Evolutionary conservation across 805 yeast genomes (phyloP), one percentile per base, ranked within the genome.

Genomic region (Pichia sporocuriosa): DNA sequence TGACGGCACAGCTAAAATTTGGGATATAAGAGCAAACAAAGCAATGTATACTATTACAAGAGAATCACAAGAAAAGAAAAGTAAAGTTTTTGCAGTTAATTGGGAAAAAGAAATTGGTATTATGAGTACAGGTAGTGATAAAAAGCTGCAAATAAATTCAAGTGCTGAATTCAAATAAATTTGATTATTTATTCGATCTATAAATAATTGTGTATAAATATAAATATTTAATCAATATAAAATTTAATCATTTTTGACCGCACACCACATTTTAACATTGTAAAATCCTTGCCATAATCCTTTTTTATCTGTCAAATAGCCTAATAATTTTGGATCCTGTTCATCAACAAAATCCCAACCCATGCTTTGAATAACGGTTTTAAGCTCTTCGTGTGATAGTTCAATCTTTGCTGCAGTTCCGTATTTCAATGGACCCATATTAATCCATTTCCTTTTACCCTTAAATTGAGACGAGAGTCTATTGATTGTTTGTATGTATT

Each of bases 91-190:
- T 59, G 86, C 84, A 25, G 90, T 87, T 39, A 81, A 76, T 53
- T 93, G 97, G 97, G 81, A 81, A 52, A 57, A 59, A 25, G 75
- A 75, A 43, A 75, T 83, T 43, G 95, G 97, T 35, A 84, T 93
- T 48, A 76, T 87, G 30, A 81, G 95, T 63, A 97, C 93, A 55
- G 98, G 97, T 50, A 83, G 83, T 61, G 97, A 89, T 65, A 93
- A 90, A 63, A 83, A 85, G 69, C 70, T 93, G 43, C 97, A 90
- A 65, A 81, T 93, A 49, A 88, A 86, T 39, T 55, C 61, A 19
- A 49, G 50, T 41, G 59, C 57, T 7, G 57, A 59, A 32, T 48
- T 57, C 27, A 51, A 49, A 42, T 55, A 46, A 40, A 7, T 13
- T 30, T 17, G 24, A 11, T 27, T 5, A 20, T 26, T 8, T 24